Evolutionary conservation across 73 alveolate species (phyloP), one percentile per base, ranked within the genome.

Genomic region (Effrenium voratum): DNA sequence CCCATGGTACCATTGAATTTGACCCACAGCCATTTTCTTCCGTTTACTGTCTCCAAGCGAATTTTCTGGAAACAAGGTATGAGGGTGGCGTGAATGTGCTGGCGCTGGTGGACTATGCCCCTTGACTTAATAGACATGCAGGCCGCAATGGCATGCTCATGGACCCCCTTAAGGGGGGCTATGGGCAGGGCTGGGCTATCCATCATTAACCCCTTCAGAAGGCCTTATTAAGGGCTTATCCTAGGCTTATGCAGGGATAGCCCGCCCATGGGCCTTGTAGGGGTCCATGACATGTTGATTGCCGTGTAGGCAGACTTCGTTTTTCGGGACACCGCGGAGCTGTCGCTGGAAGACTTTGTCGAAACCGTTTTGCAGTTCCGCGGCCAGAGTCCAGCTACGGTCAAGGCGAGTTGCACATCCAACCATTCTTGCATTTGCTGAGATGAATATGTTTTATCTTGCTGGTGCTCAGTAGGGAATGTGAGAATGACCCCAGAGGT

Each of bases 311-410:
- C 97, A 24, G 97, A 90, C 38, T 90, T 90, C 44, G 97, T 90
- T 45, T 90, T 90, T 76, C 82, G 97, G 19, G 97, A 90, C 87
- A 70, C 97, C 26, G n/a, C 97, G 6, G 83, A 75, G 75, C 75
- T 90, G 55, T 66, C 81, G 46, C 30, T 90, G 87, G 97, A 90
- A 34, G 97, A 90, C 52, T 90, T 90, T 24, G 87, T 90, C 41
- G 97, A 90, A 87, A 90, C 97, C 22, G 97, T 90, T 75, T 44
- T 90, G 97, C 97, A 90, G 97, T 90, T 90, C 76, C 97, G 97
- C 6, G 97, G 97, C 76, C 49, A 55, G 55, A 90, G 87, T 46
- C 97, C 82, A 36, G 97, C 97, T 1, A 90, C 97, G 26, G 97
- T 90, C 50, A 90, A 90, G 97, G 97, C 87, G 63, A 32, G 82